Evolutionary conservation across 805 yeast species (phyloP).

Genomic region (Teunomyces kruisii): DNA sequence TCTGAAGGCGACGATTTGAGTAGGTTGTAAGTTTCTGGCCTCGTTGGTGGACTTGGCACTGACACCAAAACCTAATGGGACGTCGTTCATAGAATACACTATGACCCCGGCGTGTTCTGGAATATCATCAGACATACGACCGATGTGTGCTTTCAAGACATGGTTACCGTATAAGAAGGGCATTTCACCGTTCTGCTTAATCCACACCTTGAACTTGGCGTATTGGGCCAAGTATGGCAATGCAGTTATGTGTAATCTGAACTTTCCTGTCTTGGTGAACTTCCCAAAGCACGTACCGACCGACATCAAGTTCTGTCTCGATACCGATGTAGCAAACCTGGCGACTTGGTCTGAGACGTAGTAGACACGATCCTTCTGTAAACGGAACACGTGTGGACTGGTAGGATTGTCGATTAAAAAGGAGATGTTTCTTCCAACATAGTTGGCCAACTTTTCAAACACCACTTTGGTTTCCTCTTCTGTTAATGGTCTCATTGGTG

Average conservation of each 20-base stretch:
- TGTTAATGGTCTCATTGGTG: conserved; percentile 86
- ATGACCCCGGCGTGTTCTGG: conserved; percentile 98
- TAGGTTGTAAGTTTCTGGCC: conserved; percentile 85
- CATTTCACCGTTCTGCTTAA: conserved; percentile 97
- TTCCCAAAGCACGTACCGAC: conserved; percentile 93
- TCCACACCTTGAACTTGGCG: conserved; percentile 95
- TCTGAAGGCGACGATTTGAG: conserved; percentile 91
- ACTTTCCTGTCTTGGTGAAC: conserved; percentile 96
- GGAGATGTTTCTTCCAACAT: conserved; percentile 94
- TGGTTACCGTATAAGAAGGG: conserved; percentile 96
- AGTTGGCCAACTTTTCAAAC: conserved; percentile 93
- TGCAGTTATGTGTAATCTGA: conserved; percentile 92
- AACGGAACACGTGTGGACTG: conserved; percentile 90
- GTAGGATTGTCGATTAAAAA: conserved; percentile 80
- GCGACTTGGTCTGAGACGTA: conserved; percentile 84
- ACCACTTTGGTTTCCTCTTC: conserved; percentile 96
- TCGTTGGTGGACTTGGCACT: conserved; percentile 90
- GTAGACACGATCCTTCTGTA: conserved; percentile 95
- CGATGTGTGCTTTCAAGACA: conserved; percentile 93
- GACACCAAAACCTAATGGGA: conserved; percentile 94
- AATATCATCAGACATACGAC: conserved; percentile 94
- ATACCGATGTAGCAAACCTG: conserved; percentile 84
- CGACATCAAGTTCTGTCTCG: conserved; percentile 88
- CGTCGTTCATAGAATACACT: conserved; percentile 86
- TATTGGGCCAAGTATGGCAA: conserved; percentile 77